Evolutionary conservation across 148 eudicot genomes (phyloP).

Genomic region (Vaccinium vitisidaea): DNA sequence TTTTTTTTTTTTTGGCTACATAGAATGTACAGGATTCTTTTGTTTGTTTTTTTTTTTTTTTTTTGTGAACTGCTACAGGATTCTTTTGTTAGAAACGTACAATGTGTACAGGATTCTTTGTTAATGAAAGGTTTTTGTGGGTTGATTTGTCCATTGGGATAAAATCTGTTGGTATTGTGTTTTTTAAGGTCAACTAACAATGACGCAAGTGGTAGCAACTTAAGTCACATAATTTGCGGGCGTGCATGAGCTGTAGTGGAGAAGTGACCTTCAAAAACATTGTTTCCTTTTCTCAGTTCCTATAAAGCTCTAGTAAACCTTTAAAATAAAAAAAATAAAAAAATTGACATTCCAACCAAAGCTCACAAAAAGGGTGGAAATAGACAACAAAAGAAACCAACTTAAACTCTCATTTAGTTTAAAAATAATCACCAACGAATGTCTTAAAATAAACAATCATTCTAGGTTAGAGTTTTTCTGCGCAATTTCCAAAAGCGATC

Average conservation of each 20-base stretch:
- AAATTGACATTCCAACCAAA: too few species aligned
- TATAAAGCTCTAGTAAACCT: too few species aligned
- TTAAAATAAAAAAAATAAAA: too few species aligned
- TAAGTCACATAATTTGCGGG: neutral
- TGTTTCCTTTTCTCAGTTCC: too few species aligned
- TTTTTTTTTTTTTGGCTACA: neutral
- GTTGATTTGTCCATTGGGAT: neutral
- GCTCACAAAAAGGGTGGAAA: too few species aligned
- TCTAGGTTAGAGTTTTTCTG: neutral
- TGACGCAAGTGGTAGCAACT: neutral
- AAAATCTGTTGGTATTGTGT: neutral
- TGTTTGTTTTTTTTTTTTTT: neutral
- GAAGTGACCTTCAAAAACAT: too few species aligned
- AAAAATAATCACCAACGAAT: too few species aligned
- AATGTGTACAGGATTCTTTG: neutral
- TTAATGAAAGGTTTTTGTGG: constrained; percentile 7
- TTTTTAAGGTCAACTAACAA: neutral
- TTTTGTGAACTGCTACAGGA: neutral
- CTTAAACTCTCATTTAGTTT: too few species aligned
- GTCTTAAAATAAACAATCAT: too few species aligned
- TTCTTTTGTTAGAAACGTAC: neutral
- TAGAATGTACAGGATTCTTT: constrained; percentile 7
- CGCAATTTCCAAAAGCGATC: too few species aligned
- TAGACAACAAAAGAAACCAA: too few species aligned
- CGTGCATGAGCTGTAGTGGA: too few species aligned